Evolutionary conservation across 805 yeast species (phyloP).

Genomic region (Maudiozyma pseudohumilis): DNA sequence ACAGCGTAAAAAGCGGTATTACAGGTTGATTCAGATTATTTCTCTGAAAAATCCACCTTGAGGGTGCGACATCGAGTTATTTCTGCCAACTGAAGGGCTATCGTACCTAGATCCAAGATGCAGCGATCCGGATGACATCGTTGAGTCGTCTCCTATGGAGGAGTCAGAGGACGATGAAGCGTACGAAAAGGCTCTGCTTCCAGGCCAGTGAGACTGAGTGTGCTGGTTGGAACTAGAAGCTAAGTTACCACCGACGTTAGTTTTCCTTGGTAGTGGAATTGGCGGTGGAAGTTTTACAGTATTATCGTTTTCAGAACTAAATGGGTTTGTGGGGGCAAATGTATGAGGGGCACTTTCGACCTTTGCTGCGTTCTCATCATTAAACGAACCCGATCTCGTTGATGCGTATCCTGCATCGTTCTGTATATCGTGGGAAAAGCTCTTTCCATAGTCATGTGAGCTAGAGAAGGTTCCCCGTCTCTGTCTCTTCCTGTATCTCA

Average conservation of each 20-base stretch:
- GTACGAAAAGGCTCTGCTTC: background rate
- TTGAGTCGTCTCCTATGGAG: slow-evolving; percentile 11
- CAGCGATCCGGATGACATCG: slow-evolving; percentile 14
- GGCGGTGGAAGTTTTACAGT: slow-evolving; percentile 16
- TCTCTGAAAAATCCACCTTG: slow-evolving; percentile 20
- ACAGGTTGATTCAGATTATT: slow-evolving; percentile 6
- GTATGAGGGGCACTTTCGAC: background rate
- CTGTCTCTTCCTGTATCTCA: slow-evolving; percentile 10
- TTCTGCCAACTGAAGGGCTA: background rate
- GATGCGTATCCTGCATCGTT: slow-evolving; percentile 4
- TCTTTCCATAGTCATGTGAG: slow-evolving; percentile 3
- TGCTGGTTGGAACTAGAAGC: too few relatives aligned
- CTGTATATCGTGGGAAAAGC: slow-evolving; percentile 18
- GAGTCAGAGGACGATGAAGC: slow-evolving; percentile 11
- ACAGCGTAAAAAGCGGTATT: background rate
- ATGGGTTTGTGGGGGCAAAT: slow-evolving; percentile 12
- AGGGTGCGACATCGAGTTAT: slow-evolving; percentile 2
- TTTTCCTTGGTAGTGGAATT: slow-evolving; percentile 17
- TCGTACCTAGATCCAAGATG: slow-evolving; percentile 1
- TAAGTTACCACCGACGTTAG: too few relatives aligned
- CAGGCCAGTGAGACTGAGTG: too few relatives aligned
- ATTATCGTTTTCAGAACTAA: slow-evolving; percentile 21
- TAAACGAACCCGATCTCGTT: background rate
- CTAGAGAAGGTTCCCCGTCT: background rate
- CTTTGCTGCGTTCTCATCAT: background rate